Conservation (phyloP, 371 early-diverging fungal genomes). For the Mucor indicus region DNA sequence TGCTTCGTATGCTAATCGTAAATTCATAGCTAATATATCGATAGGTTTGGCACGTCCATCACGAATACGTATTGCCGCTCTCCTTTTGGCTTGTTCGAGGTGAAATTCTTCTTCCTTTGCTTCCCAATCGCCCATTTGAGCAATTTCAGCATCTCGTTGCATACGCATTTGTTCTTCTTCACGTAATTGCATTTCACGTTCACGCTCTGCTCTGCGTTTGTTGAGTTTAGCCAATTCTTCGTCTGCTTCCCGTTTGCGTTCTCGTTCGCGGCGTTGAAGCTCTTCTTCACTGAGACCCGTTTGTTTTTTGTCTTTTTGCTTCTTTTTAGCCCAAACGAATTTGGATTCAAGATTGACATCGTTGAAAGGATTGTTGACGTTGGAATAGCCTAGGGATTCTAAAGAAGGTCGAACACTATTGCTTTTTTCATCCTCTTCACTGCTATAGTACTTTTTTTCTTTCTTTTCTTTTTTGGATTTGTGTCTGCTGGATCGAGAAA, state of each 20-base stretch:
- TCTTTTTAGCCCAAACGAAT: slow-evolving; percentile 80
- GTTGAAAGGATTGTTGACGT: slow-evolving; percentile 80
- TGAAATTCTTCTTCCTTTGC: slow-evolving; percentile 90
- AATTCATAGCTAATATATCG: slow-evolving; percentile 89
- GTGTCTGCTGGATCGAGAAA: slow-evolving; percentile 1
- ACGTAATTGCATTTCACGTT: slow-evolving; percentile 73
- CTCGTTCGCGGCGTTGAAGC: slow-evolving; percentile 54
- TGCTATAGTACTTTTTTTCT: slow-evolving; percentile 4
- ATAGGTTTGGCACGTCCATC: slow-evolving; percentile 88
- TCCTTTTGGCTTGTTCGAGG: slow-evolving; percentile 81
- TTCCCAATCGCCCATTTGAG: slow-evolving; percentile 94
- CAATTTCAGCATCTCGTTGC: slow-evolving; percentile 81
- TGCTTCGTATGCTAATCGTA: slow-evolving; percentile 71
- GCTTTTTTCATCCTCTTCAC: slow-evolving; percentile 1
- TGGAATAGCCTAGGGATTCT: slow-evolving; percentile 57
- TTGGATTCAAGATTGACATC: slow-evolving; percentile 79
- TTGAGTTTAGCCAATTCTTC: slow-evolving; percentile 81
- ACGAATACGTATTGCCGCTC: slow-evolving; percentile 89
- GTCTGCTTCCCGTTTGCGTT: slow-evolving; percentile 69
- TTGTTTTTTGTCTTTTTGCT: slow-evolving; percentile 66
- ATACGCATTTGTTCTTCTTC: slow-evolving; percentile 77
- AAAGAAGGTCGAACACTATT: slow-evolving; percentile 22
- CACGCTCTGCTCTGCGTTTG: slow-evolving; percentile 76
- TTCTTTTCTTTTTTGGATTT: slow-evolving; percentile 15
- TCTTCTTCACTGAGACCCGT: slow-evolving; percentile 62